Evolutionary conservation across 1,139 yeast genomes (phyloP).

Genomic region (Kurtzmaniella quercitrusa): DNA sequence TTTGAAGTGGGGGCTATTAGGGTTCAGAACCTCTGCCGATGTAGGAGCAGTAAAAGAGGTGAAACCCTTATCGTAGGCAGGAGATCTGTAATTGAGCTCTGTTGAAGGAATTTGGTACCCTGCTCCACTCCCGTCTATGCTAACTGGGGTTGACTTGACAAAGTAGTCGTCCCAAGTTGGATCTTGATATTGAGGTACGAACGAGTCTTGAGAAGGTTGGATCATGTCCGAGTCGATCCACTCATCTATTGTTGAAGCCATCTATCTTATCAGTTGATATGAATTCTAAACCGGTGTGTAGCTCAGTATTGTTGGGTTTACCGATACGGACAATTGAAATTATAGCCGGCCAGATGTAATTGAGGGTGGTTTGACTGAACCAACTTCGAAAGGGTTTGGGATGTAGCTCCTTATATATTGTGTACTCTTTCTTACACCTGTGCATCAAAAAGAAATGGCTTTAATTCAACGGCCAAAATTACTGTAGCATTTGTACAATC

Average conservation of each 20-base stretch:
- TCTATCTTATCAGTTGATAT: background rate
- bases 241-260: background rate
- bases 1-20: slow-evolving; percentile 11
- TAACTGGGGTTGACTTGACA: slow-evolving; percentile 16
- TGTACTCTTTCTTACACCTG: background rate
- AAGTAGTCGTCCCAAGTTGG: slow-evolving; percentile 20
- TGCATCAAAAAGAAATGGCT: background rate
- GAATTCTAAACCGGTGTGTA: background rate
- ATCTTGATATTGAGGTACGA: slow-evolving; percentile 13
- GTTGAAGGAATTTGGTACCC: slow-evolving; percentile 1
- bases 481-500: background rate
- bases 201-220: slow-evolving; percentile 11
- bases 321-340: too few relatives aligned
- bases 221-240: slow-evolving; percentile 4
- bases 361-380: too few relatives aligned
- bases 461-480: too few relatives aligned
- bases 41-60: background rate
- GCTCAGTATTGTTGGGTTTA: too few relatives aligned
- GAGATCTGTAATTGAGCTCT: background rate
- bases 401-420: background rate
- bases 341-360: too few relatives aligned
- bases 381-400: too few relatives aligned
- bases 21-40: slow-evolving; percentile 7
- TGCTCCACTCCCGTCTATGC: slow-evolving; percentile 12
- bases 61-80: background rate